These are phyloP conservation scores for Penicillium samsonianum DNA, from an alignment of 495 filamentous ascomycete species.

Conservation along the genomic window DNA sequence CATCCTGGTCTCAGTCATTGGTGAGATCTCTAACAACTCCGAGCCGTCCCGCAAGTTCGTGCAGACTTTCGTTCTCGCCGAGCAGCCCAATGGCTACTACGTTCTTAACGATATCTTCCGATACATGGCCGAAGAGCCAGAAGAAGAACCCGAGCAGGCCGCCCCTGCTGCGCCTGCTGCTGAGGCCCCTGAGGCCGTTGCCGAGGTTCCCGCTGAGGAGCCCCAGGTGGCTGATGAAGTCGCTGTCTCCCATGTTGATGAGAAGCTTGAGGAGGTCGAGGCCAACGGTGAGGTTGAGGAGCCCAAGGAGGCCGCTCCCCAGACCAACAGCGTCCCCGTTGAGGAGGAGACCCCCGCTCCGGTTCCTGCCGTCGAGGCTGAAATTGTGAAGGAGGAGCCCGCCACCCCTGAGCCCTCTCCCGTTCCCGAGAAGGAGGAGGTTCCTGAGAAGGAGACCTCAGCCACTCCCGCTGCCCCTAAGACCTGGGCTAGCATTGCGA, in stretches of 20 bases:
- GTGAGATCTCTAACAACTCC: constrained; percentile 92
- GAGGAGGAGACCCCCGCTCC: constrained; percentile 34
- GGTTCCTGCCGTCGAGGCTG: constrained; percentile 46
- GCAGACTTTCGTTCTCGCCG: constrained; percentile 96
- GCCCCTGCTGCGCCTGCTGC: constrained; percentile 45
- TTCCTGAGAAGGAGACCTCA: constrained; percentile 54
- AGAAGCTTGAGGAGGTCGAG: constrained; percentile 56
- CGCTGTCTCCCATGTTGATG: constrained; percentile 55
- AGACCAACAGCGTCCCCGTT: constrained; percentile 46
- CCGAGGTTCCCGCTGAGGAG: constrained; percentile 36
- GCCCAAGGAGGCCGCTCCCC: constrained; percentile 34
- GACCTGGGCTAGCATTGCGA: constrained; percentile 87
- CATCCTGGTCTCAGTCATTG: constrained; percentile 96
- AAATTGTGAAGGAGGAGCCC: constrained; percentile 56
- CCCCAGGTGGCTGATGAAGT: constrained; percentile 35
- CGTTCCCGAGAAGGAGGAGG: constrained; percentile 39
- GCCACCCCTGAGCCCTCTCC: constrained; percentile 52
- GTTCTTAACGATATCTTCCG: constrained; percentile 98
- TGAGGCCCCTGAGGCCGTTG: constrained; percentile 32
- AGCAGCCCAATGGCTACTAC: constrained; percentile 96
- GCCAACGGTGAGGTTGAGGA: constrained; percentile 33
- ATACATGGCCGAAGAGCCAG: constrained; percentile 73
- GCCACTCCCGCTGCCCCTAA: constrained; percentile 60
- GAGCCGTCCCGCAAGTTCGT: constrained; percentile 90
- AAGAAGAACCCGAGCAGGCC: constrained; percentile 69